Base-by-base conservation (phyloP, 768 basidiomycete genomes). In the Lepiota brunneoincarnata region DNA sequence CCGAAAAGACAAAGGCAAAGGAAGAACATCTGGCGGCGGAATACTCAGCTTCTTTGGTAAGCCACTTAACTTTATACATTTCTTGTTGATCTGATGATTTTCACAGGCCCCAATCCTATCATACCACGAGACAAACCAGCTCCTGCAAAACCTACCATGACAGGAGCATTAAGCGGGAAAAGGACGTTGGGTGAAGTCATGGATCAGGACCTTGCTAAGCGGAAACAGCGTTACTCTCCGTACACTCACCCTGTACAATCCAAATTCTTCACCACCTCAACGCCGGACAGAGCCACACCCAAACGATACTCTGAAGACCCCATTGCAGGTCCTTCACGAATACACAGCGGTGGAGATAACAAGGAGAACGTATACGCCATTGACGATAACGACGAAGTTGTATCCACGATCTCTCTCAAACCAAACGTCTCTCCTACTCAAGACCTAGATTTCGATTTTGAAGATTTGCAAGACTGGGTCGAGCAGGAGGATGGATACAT, bases 401-500 rank as follows among this genome's bases (percentile, higher is more conserved):
- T 61, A 23, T 58, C 59, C 35, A 38, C 31, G 0, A 56, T 56
- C 51, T 64, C 61, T 18, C 58, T 58, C 18, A 65, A 63, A 43
- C 47, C 60, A 28, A 62, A 67, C 58, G 55, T 54, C 15, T 71
- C 68, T 6, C 71, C 53, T 17, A 54, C 53, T 20, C 46, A 48
- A 24, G 75, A 76, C 53, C 68, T 72, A 35, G 67, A 72, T 36
- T 42, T 75, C 18, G 70, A 76, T 55, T 36, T 60, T n/a, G 71
- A 80, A 54, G 69, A 72, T 6, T 69, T 74, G 26, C 57, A 75
- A 42, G 75, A 81, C 48, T 63, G 60, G 9, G 81, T 89, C 14
- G 74, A 76, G 62, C 90, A 90, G 69, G 91, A 92, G 64, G 89
- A 89, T 56, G 90, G 91, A 14, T 93, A 92, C 67, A 75, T 88